Base-by-base conservation (phyloP, 192 early-diverging fungal species). In the Coemansia sp. region DNA sequence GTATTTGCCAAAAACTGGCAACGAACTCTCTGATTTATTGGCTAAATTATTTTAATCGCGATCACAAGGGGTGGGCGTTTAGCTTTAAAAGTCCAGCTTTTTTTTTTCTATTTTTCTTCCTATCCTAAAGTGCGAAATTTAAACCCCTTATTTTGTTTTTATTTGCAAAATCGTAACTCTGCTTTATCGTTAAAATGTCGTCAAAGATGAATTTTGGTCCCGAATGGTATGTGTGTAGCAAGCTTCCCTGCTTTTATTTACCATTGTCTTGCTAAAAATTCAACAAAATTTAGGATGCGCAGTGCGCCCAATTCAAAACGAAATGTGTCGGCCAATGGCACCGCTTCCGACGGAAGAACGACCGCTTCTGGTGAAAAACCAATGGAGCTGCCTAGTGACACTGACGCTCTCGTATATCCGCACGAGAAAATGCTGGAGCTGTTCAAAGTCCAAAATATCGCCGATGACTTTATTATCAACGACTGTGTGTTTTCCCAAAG, bases 131-230 rank as follows among this genome's bases (percentile, higher is more conserved):
- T n/a, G n/a, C n/a, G n/a, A n/a, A n/a, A n/a, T n/a, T n/a, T n/a
- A n/a, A n/a, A n/a, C n/a, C n/a, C n/a, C n/a, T n/a, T n/a, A n/a
- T n/a, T n/a, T n/a, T n/a, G n/a, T n/a, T n/a, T n/a, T n/a, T n/a
- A n/a, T n/a, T n/a, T n/a, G n/a, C n/a, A n/a, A n/a, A n/a, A n/a
- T n/a, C n/a, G n/a, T n/a, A 44, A 15, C 16, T 0, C 16, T 19
- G 43, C 5, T 12, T 15, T 44, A 15, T 44, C 3, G 20, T 15
- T 20, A 58, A 58, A 60, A 75, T 69, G 72, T 58, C 72, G 33
- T 68, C 74, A 59, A 73, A 73, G 60, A 86, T 90, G 87, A 90
- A 90, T 79, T 90, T 90, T 72, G 87, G 88, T 59, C 86, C 88
- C 33, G 84, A 88, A 70, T 90, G 88, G 87, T 87, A 83, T 63